Evolutionary conservation across 2,329 filamentous ascomycete species (phyloP), one percentile per base, ranked within the genome.

Genomic region (Zelopaecilomyces penicillatus): DNA sequence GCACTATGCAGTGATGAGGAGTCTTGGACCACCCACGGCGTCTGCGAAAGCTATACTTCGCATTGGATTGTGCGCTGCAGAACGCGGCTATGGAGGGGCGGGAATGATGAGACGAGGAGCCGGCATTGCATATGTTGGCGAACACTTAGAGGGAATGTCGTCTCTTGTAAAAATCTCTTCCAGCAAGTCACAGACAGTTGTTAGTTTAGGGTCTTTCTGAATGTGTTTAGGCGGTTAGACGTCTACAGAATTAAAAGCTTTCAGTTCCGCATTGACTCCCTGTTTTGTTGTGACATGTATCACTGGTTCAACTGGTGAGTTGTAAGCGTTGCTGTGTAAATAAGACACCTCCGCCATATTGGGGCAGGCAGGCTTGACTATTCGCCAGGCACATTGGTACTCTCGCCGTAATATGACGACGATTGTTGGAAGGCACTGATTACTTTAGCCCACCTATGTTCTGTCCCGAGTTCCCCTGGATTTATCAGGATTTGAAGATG

Each of bases 71-170:
- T 9, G 26, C n/a, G 19, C 29, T 37, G 37, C 26, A n/a, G 11
- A 32, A 12, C 30, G 35, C 27, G 35, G 32, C 43, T 48, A 9
- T 27, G 31, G 29, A 32, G 32, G 32, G 45, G 47, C 45, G 46
- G 68, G 69, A 65, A 74, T 73, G 71, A 73, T 62, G 68, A 69
- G 68, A 66, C 58, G 56, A 66, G 58, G 65, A 64, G 12, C 66
- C 65, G 69, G 59, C 63, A 68, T 70, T 73, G 71, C 70, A 72
- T 73, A 57, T 60, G 61, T 59, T 59, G 69, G 72, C 71, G 71
- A 70, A 66, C 50, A 52, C 66, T 65, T 30, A 62, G 65, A 65
- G 69, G 61, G 59, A 56, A 50, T 26, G 30, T 19, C 34, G 39
- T 28, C 37, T 41, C 39, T n/a, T 41, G 42, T 45, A 41, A 44